Percentiles rank a stretch among this genome's conserved stretches.
Conservation (phyloP, 805 yeast genomes). For the Barnettozyma botsteinii region DNA sequence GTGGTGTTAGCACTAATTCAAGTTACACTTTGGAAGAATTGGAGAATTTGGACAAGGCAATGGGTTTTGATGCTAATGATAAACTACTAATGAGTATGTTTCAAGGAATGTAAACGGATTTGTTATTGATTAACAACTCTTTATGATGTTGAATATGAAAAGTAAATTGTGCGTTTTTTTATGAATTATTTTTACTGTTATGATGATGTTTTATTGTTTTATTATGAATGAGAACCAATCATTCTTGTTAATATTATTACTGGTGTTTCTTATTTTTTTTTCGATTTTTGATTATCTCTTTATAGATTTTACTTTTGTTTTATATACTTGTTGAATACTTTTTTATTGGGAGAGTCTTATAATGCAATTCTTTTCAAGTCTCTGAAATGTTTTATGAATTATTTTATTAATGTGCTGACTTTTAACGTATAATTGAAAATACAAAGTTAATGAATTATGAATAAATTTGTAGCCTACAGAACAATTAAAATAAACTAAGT, state of each 20-base stretch:
- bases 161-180: not conserved
- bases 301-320: not conserved
- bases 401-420: not conserved
- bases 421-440: not conserved
- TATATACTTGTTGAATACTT: too few relatives aligned
- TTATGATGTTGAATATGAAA: slow-evolving; percentile 2
- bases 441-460: not conserved
- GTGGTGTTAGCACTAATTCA: slow-evolving; percentile 11
- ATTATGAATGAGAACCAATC: too few relatives aligned
- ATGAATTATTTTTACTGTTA: too few relatives aligned
- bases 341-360: not conserved
- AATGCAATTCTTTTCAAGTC: too few relatives aligned
- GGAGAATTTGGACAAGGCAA: slow-evolving; percentile 25
- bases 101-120: slow-evolving; percentile 14
- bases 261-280: too few relatives aligned
- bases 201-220: too few relatives aligned
- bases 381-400: not conserved
- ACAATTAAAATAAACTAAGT: not conserved
- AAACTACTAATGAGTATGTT: slow-evolving; percentile 23
- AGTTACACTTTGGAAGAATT: slow-evolving; percentile 22
- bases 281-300: not conserved
- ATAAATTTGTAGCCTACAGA: not conserved
- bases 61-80: slow-evolving; percentile 26
- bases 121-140: slow-evolving; percentile 1
- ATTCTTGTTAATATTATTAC: too few relatives aligned